Conservation (phyloP, 805 yeast genomes). For the Yarrowia bubula region DNA sequence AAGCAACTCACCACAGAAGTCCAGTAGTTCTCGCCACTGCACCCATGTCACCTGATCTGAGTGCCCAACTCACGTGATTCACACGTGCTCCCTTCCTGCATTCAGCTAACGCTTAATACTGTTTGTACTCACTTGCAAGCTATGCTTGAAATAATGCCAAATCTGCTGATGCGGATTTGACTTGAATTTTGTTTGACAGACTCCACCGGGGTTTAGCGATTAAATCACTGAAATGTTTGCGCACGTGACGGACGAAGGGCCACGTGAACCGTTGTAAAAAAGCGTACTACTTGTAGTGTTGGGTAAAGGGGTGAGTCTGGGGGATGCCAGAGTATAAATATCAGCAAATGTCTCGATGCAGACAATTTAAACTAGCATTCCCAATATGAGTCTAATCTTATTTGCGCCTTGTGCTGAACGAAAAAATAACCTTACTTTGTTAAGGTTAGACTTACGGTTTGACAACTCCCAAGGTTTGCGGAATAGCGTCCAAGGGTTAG, state of each 20-base stretch:
- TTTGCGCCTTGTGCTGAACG: too few species aligned
- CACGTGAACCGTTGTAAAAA: background rate
- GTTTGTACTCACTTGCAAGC: background rate
- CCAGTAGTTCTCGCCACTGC: too few species aligned
- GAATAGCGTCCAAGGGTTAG: background rate
- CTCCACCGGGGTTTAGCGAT: constrained; percentile 25
- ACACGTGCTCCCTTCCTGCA: too few species aligned
- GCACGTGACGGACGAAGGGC: background rate
- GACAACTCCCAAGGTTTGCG: background rate
- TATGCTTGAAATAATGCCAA: background rate
- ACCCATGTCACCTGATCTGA: too few species aligned
- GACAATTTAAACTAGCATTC: constrained; percentile 21
- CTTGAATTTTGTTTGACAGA: constrained; percentile 7
- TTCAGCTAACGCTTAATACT: too few species aligned
- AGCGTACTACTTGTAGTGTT: background rate
- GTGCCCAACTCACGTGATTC: too few species aligned
- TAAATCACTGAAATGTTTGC: background rate
- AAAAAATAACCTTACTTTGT: background rate
- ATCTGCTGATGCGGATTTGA: background rate
- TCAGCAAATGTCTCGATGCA: constrained; percentile 15
- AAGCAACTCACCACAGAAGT: too few species aligned
- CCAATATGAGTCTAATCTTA: constrained; percentile 14
- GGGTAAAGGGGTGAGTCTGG: background rate
- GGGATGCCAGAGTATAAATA: constrained; percentile 15
- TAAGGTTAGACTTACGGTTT: background rate